Evolutionary conservation across 768 basidiomycete genomes (phyloP).

Genomic region (Lyophyllum shimeji): DNA sequence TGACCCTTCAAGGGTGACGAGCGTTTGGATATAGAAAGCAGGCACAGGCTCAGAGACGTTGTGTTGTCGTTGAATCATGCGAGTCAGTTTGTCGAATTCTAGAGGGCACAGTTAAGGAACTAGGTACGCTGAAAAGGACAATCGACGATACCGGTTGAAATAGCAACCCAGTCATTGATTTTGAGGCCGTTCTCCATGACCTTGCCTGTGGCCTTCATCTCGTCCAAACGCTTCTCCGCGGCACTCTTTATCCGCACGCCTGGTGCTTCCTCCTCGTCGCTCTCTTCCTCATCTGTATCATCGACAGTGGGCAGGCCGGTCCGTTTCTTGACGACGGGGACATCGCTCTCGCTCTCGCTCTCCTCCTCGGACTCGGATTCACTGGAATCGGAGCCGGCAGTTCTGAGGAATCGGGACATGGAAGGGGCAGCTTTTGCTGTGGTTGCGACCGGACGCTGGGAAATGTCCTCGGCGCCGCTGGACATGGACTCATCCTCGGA

Average conservation of each 20-base stretch:
- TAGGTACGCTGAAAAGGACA: conserved; percentile 19
- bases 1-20: conserved; percentile 72
- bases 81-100: conserved; percentile 96
- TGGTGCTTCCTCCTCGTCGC: conserved; percentile 64
- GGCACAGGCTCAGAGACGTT: conserved; percentile 86
- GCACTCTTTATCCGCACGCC: conserved; percentile 83
- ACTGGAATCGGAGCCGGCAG: conserved; percentile 59
- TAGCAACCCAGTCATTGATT: conserved; percentile 96
- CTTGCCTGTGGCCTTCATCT: conserved; percentile 93
- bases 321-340: conserved; percentile 23
- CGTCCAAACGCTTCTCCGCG: conserved; percentile 87
- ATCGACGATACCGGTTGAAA: conserved; percentile 66
- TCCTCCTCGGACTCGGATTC: conserved; percentile 58
- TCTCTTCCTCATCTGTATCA: conserved; percentile 38
- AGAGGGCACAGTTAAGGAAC: background rate
- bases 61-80: conserved; percentile 86
- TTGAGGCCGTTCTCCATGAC: conserved; percentile 92
- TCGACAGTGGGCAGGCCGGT: conserved; percentile 35
- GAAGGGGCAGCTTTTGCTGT: conserved; percentile 45
- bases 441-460: conserved; percentile 42
- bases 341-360: conserved; percentile 55
- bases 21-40: conserved; percentile 78
- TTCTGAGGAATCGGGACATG: conserved; percentile 80
- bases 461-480: conserved; percentile 67
- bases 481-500: conserved; percentile 81